A percentile compares a stretch with the other conserved stretches of the same genome.
These are phyloP conservation scores for Hypoxylon intermedium DNA, from an alignment of 495 filamentous ascomycete genomes.

Conservation along the genomic window DNA sequence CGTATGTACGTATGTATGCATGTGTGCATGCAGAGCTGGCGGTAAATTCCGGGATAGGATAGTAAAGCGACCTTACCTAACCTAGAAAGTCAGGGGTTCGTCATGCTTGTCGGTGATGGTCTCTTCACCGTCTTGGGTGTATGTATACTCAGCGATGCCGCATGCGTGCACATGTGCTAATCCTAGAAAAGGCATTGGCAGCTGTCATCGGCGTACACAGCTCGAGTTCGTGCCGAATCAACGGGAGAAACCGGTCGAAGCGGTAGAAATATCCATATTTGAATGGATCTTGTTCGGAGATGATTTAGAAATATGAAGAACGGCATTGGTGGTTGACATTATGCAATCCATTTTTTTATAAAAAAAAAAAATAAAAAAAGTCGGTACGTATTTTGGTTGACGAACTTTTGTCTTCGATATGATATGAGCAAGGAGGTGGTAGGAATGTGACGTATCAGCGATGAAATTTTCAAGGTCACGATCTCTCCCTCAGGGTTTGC, in stretches of 20 bases:
- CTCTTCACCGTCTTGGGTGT: constrained; percentile 12
- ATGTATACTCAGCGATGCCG: constrained; percentile 15
- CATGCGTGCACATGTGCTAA: constrained; percentile 24
- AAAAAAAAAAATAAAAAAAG: too few relatives aligned
- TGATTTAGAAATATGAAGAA: constrained; percentile 21
- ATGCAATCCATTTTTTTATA: constrained; percentile 11
- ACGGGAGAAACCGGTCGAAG: constrained; percentile 32
- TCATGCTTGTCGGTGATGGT: constrained; percentile 21
- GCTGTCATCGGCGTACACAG: constrained; percentile 8
- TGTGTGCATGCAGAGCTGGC: constrained; percentile 14
- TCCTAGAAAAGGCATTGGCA: constrained; percentile 31
- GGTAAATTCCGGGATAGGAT: constrained; percentile 31
- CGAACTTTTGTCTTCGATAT: constrained; percentile 5
- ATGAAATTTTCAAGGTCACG: constrained; percentile 37
- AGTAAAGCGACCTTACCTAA: constrained; percentile 21
- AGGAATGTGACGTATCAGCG: constrained; percentile 38
- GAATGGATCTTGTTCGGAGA: constrained; percentile 30
- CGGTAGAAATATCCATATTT: constrained; percentile 24
- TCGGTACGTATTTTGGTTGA: constrained; percentile 1
- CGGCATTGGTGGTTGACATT: constrained; percentile 23
- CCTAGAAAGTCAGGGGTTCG: constrained; percentile 24
- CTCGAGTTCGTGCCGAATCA: constrained; percentile 10
- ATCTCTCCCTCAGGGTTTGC: constrained; percentile 30
- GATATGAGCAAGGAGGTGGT: constrained; percentile 12
- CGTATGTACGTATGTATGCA: too few relatives aligned